These are phyloP conservation scores for Monilinia laxa DNA, from an alignment of 2,329 filamentous ascomycete genomes.

Conservation along the genomic window DNA sequence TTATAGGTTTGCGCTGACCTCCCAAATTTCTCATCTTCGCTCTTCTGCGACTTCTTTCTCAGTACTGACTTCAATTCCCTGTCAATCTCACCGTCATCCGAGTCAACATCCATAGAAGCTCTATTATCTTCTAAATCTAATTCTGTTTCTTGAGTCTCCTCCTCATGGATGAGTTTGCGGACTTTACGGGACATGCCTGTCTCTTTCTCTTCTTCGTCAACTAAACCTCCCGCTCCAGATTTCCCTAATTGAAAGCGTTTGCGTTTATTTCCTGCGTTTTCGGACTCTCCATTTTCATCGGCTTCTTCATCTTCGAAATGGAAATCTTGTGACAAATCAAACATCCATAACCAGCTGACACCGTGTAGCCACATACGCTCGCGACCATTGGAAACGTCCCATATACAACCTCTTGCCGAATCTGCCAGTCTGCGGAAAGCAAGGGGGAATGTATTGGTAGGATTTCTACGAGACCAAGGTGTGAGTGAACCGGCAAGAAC, in stretches of 20 bases:
- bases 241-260: conserved; percentile 25
- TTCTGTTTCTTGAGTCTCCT: conserved; percentile 43
- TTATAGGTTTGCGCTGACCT: conserved; percentile 55
- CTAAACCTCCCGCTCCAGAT: conserved; percentile 56
- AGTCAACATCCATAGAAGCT: conserved; percentile 15
- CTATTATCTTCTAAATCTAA: conserved; percentile 8
- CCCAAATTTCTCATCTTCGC: conserved; percentile 33
- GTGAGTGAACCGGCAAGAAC: conserved; percentile 73
- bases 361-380: conserved; percentile 85
- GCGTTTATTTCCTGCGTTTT: conserved; percentile 8
- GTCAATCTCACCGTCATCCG: conserved; percentile 13
- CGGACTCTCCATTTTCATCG: conserved; percentile 25
- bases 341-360: conserved; percentile 84
- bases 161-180: conserved; percentile 43
- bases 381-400: conserved; percentile 62
- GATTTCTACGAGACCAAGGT: conserved; percentile 83
- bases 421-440: conserved; percentile 75
- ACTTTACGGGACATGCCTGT: conserved; percentile 43
- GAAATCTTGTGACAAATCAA: conserved; percentile 73
- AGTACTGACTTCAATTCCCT: neutral
- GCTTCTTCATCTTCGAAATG: conserved; percentile 30
- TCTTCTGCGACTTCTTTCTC: conserved; percentile 33
- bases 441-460: conserved; percentile 68
- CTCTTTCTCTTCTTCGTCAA: conserved; percentile 38
- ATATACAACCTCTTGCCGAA: conserved; percentile 78